These are phyloP conservation scores for Ettlia oleoabundans DNA, from an alignment of 139 green algal species.

Conservation along the genomic window DNA sequence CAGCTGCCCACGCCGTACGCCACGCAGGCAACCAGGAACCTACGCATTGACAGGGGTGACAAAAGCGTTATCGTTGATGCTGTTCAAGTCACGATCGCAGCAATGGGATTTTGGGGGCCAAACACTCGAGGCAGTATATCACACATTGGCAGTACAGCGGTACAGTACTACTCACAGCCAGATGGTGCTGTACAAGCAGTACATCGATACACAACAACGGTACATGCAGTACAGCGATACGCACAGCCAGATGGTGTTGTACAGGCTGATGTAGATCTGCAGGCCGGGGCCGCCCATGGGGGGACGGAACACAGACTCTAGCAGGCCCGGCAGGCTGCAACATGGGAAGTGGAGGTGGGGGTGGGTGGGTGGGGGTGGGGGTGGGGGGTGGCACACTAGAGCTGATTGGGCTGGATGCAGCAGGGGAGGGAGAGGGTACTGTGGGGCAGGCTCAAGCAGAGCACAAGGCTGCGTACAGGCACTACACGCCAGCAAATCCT, in stretches of 20 bases:
- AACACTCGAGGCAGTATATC: too few relatives aligned
- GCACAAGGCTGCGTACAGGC: neutral
- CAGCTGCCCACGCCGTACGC: constrained; percentile 79
- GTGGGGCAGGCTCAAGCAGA: too few relatives aligned
- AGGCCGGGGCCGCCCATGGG: constrained; percentile 62
- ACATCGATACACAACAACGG: neutral
- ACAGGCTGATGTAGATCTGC: constrained; percentile 69
- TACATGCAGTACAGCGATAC: too few relatives aligned
- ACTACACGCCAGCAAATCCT: neutral
- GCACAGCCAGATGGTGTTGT: constrained; percentile 84
- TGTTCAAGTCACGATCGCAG: too few relatives aligned
- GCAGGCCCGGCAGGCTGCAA: constrained; percentile 57
- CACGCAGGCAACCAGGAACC: constrained; percentile 73
- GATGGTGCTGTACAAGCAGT: neutral
- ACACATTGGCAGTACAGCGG: too few relatives aligned
- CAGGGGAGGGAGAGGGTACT: neutral
- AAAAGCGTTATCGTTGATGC: too few relatives aligned
- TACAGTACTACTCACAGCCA: neutral
- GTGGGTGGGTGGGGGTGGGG: neutral
- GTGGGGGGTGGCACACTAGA: too few relatives aligned
- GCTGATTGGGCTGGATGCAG: too few relatives aligned
- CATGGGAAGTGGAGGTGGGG: neutral
- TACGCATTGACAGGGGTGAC: neutral
- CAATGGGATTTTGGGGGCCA: too few relatives aligned
- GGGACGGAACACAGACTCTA: constrained; percentile 55